Evolutionary conservation across 495 filamentous ascomycete species (phyloP), one percentile per base, ranked within the genome.

Genomic region (Thozetella sp.): DNA sequence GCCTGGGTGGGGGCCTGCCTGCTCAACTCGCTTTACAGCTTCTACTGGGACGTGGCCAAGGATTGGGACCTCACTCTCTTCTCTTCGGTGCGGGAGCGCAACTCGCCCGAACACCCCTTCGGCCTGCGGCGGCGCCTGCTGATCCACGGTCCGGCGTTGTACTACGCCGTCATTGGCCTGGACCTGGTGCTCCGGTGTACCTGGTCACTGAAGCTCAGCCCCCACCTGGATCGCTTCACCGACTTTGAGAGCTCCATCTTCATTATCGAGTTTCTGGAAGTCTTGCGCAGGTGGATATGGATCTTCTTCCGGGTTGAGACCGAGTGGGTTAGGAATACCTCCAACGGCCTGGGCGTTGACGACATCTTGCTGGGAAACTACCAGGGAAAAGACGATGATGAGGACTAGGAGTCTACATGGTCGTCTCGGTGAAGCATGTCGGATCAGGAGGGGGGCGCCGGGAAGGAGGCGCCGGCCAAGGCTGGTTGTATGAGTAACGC

Each of bases 11-110:
- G 63, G 11, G 81, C 86, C 50, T 89, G 90, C 24, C 79, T 90
- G 27, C 61, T 95, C 53, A 99, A 98, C 67, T 92, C 90, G 12
- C 77, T 88, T 57, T 99, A 97, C 75, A 93, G 91, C 30, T 97
- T 97, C 81, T 99, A 94, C 80, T 99, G 95, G 95, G 95, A 99
- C 70, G 87, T 98, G 22, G 85, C 92, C 48, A 93, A 91, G 77
- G 95, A 99, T 79, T 99, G 95, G 95, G 95, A 98, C 64, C 80
- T 99, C 43, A 90, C 87, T 0, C 82, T 98, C n/a, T 91, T 98
- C 65, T 72, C 80, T 4, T 55, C 59, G 2, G 59, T 62, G 6
- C 69, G 78, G 22, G 76, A 78, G 30, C 77, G 83, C 26, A 74
- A 75, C 54, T 77, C 82, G 26, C 80, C 77, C 6, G 84, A 89